phyloP scores from a whole-genome alignment of 495 filamentous ascomycete genomes.

The Penicillium pancosmium region DNA sequence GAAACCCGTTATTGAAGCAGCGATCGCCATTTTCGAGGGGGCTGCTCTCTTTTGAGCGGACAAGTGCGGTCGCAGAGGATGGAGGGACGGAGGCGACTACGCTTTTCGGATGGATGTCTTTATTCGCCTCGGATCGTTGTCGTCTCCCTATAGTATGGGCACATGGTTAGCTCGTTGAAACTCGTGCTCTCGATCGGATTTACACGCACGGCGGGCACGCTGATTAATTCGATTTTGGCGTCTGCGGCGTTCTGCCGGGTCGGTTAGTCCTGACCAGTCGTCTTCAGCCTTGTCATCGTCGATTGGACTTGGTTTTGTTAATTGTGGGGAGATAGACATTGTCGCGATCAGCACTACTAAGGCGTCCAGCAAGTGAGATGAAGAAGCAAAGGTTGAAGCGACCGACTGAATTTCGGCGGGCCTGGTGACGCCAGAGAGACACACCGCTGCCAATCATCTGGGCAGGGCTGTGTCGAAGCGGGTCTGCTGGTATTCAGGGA shows the following conservation, averaged over 20 bases:
- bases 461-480: not conserved
- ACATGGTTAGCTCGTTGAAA: not conserved
- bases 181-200: not conserved
- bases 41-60: constrained; percentile 1
- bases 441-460: constrained; percentile 12
- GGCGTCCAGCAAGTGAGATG: constrained; percentile 5
- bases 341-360: constrained; percentile 12
- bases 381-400: not conserved
- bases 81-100: constrained; percentile 5
- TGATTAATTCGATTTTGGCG: constrained; percentile 51
- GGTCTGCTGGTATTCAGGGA: not conserved
- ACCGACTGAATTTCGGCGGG: constrained; percentile 11
- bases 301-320: constrained; percentile 9
- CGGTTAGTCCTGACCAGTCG: constrained; percentile 42
- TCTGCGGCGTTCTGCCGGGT: constrained; percentile 41
- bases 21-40: not conserved
- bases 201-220: constrained; percentile 38
- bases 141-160: constrained; percentile 14
- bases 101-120: constrained; percentile 23
- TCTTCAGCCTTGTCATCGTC: constrained; percentile 21
- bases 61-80: constrained; percentile 7
- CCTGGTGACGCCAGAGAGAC: not conserved
- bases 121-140: constrained; percentile 13
- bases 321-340: constrained; percentile 14
- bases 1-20: not conserved